Evolutionary conservation across 768 basidiomycete species (phyloP), one percentile per base, ranked within the genome.

Genomic region (Pleurotus pulmonarius): DNA sequence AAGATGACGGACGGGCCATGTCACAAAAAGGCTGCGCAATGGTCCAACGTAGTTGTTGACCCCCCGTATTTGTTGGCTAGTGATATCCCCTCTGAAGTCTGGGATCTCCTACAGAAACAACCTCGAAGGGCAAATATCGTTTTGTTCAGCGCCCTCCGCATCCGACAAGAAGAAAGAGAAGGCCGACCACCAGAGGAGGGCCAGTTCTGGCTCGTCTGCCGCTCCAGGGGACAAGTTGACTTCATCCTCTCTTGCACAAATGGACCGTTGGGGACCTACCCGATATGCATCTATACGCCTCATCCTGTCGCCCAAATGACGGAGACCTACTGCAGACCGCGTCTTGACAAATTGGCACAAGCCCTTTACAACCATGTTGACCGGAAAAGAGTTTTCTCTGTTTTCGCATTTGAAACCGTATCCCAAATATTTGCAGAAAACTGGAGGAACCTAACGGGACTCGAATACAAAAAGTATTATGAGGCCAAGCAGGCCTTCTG

Each of bases 241-340:
- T 74, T 81, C 56, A 61, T 84, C 5, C 67, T 84, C 3, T 75
- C 81, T 13, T 83, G 80, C 61, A 80, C 75, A 3, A 59, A 67
- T 26, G 75, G 74, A 3, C 59, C 63, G 4, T 59, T 82, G 24
- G 81, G 74, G 9, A 63, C 70, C 26, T 80, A 82, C 49, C 84
- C 83, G 2, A 63, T 84, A 9, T 85, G 83, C 69, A 68, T 85
- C 24, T 74, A 69, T 60, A 70, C 63, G 25, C 64, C 63, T 58
- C 75, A 67, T 64, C 73, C 63, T 0, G 71, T 58, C 64, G 69
- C 67, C 7, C 59, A 63, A 15, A 65, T 80, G 20, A 29, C 38
- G 5, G 56, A 67, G 39, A 16, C 52, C 8, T 67, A 66, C 43
- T 57, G 75, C 5, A 25, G 53, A 0, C 66, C 67, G 12, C 70